Evolutionary conservation across 1,139 yeast genomes (phyloP).

Genomic region (Pichia sp.): DNA sequence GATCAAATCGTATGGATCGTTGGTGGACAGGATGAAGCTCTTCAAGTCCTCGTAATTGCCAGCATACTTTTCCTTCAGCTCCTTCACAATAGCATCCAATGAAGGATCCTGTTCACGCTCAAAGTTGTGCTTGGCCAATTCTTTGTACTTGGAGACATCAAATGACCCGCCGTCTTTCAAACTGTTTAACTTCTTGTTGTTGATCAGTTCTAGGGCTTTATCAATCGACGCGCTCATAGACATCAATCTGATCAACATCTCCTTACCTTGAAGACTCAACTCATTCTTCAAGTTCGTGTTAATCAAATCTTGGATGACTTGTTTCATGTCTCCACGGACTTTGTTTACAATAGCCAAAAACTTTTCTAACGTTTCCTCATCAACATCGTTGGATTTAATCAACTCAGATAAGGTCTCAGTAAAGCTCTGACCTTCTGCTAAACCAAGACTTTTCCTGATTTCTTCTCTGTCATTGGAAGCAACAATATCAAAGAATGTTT

Average conservation of each 20-base stretch:
- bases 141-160: conserved; percentile 5
- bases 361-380: conserved; percentile 33
- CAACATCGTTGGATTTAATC: conserved; percentile 24
- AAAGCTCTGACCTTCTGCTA: conserved; percentile 29
- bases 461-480: conserved; percentile 9
- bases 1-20: conserved; percentile 52
- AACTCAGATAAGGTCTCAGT: conserved; percentile 35
- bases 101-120: neutral
- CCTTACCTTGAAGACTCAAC: conserved; percentile 63
- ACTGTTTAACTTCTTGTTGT: conserved; percentile 7
- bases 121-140: neutral
- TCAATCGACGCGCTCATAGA: conserved; percentile 62
- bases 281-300: conserved; percentile 49
- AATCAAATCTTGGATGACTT: conserved; percentile 54
- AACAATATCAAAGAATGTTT: conserved; percentile 14
- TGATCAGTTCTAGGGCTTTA: conserved; percentile 49
- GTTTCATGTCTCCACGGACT: conserved; percentile 46
- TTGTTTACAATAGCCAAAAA: conserved; percentile 44
- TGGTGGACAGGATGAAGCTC: conserved; percentile 44
- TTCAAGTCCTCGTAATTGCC: conserved; percentile 52
- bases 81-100: conserved; percentile 1
- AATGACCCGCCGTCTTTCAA: neutral
- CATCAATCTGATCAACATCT: conserved; percentile 59
- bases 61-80: conserved; percentile 13
- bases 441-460: conserved; percentile 21